Evolutionary conservation across 2,329 filamentous ascomycete genomes (phyloP).

Genomic region (Verticillium klebahnii): DNA sequence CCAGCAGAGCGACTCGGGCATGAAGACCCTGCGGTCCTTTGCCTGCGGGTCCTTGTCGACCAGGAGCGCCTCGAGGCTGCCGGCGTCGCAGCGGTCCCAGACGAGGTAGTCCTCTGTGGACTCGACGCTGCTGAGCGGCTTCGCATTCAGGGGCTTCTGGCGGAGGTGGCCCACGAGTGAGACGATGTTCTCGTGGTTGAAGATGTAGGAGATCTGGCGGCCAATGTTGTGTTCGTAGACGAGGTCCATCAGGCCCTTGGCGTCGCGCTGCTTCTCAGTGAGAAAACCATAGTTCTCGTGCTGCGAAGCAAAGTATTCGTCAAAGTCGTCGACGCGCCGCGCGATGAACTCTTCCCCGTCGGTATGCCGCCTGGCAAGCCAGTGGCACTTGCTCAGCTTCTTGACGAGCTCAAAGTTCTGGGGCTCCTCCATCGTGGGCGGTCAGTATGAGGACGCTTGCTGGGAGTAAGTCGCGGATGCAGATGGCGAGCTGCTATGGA

Average conservation of each 20-base stretch:
- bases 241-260: conserved; percentile 17
- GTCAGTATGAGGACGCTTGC: neutral
- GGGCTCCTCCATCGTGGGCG: neutral
- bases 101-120: conserved; percentile 30
- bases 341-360: conserved; percentile 29
- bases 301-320: conserved; percentile 6
- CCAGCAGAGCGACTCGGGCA: conserved; percentile 52
- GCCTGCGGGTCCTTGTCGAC: conserved; percentile 8
- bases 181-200: conserved; percentile 47
- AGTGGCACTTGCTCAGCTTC: conserved; percentile 19
- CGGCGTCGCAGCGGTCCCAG: conserved; percentile 50
- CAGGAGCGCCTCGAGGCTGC: conserved; percentile 40
- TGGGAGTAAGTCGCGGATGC: too few species aligned
- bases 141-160: conserved; percentile 12
- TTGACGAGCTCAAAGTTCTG: conserved; percentile 24
- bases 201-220: conserved; percentile 25
- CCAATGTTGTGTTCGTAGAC: conserved; percentile 23
- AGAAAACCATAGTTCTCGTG: conserved; percentile 7
- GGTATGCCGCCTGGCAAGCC: conserved; percentile 24
- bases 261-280: conserved; percentile 14
- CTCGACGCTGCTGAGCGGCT: conserved; percentile 9
- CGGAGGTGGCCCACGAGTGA: conserved; percentile 34
- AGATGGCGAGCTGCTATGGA: neutral
- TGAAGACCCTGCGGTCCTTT: conserved; percentile 24
- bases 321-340: conserved; percentile 15